Base-by-base conservation (phyloP, 2,329 filamentous ascomycete species). In the Aspergillus amoenus region DNA sequence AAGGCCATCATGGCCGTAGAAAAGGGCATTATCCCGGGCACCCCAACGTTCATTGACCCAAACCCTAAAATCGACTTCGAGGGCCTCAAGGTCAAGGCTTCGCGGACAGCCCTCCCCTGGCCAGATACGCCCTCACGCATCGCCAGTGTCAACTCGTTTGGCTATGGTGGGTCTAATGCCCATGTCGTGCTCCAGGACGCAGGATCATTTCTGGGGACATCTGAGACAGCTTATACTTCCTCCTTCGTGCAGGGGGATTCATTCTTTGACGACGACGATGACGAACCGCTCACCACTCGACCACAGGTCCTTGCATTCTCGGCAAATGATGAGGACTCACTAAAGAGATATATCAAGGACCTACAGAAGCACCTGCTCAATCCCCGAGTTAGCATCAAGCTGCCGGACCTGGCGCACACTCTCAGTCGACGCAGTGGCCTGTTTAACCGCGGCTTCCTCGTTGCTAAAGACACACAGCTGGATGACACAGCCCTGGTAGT, bases 1-100 rank as follows among this genome's bases (percentile, higher is more conserved):
- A 68, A 67, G 43, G 60, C 64, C 2, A 56, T 63, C 6, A 50
- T 70, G n/a, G 62, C 65, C 2, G 21, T 74, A 8, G 62, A 73
- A 47, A 60, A 68, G 13, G 57, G 55, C 1, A 51, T 46, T 4
- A 68, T 74, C 13, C 69, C 69, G 1, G 68, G 68, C 8, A 70
- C 71, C 21, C 44, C 68, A 11, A 60, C 60, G 8, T 68, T 72
- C 37, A 48, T 59, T 1, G 50, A 22, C 0, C 55, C 68, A 2
- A 69, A 68, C 51, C 64, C 65, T 0, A 49, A 48, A 0, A 42
- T 73, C 11, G 58, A 59, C 24, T 65, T 64, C 4, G 64, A 63
- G 21, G 62, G 56, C 17, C 21, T 51, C 4, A 37, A 60, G 9
- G 45, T 72, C 0, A 22, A 57, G 7, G 53, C 69, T 24, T 56